Percentiles rank a stretch among this genome's conserved stretches.
Evolutionary conservation across 768 basidiomycete species (phyloP).

Genomic region (Coprinopsis cinerea): DNA sequence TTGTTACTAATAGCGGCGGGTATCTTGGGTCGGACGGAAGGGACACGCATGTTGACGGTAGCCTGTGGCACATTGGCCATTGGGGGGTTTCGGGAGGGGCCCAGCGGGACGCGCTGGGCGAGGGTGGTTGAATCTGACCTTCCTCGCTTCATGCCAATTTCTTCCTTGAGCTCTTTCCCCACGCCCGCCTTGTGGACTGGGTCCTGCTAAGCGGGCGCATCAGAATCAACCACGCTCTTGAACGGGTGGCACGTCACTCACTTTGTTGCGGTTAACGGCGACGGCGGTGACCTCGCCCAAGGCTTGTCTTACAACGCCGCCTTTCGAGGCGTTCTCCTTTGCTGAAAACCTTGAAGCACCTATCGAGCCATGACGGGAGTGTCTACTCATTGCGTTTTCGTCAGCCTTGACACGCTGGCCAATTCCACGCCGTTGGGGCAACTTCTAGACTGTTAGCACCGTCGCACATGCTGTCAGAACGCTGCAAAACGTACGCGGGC

Average conservation of each 20-base stretch:
- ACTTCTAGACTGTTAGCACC: slow-evolving; percentile 29
- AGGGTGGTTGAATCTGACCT: slow-evolving; percentile 59
- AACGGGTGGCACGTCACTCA: slow-evolving; percentile 20
- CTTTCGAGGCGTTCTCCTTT: slow-evolving; percentile 50
- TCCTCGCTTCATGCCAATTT: slow-evolving; percentile 55
- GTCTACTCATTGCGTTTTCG: slow-evolving; percentile 70
- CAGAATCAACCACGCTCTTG: background rate
- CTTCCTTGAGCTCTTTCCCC: slow-evolving; percentile 69
- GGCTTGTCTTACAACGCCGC: slow-evolving; percentile 56
- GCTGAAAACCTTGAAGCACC: slow-evolving; percentile 47
- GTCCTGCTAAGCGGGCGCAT: slow-evolving; percentile 31
- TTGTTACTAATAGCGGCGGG: slow-evolving; percentile 19
- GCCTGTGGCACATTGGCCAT: background rate
- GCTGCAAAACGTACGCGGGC: slow-evolving; percentile 43
- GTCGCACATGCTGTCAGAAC: slow-evolving; percentile 7
- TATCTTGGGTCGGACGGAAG: slow-evolving; percentile 16
- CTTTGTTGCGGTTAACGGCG: slow-evolving; percentile 76
- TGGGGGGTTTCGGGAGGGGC: slow-evolving; percentile 44
- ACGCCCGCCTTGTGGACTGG: slow-evolving; percentile 37
- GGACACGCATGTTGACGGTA: slow-evolving; percentile 29
- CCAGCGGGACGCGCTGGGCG: slow-evolving; percentile 66
- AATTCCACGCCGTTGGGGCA: slow-evolving; percentile 63
- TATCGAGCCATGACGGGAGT: slow-evolving; percentile 57
- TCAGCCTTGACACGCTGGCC: slow-evolving; percentile 67
- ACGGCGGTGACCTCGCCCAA: slow-evolving; percentile 78